These are phyloP conservation scores for Picea sitchensis DNA, from an alignment of 75 land plant species.

Conservation along the genomic window DNA sequence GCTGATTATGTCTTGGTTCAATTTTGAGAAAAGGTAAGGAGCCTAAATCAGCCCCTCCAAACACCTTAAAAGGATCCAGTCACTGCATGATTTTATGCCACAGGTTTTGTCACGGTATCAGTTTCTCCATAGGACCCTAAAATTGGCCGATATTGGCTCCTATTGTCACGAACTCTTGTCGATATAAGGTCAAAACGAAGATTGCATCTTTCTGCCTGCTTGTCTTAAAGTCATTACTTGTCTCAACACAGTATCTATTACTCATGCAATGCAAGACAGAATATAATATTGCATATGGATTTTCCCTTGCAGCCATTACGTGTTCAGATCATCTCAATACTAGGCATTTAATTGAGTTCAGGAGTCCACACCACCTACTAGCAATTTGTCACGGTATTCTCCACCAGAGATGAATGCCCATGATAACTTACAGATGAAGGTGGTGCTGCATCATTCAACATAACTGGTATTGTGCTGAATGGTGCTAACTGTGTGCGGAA, in stretches of 20 bases:
- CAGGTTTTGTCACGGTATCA: constrained; percentile 61
- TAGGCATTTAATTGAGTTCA: constrained; percentile 62
- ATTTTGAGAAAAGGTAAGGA: constrained; percentile 65
- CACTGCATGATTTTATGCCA: constrained; percentile 79
- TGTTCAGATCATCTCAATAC: constrained; percentile 79
- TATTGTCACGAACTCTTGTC: constrained; percentile 39
- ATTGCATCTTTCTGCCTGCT: constrained; percentile 90
- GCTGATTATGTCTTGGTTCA: constrained; percentile 80
- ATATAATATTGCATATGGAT: too few relatives aligned
- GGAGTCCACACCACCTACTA: constrained; percentile 80
- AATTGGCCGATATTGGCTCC: constrained; percentile 38
- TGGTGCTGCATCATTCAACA: too few relatives aligned
- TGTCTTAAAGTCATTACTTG: constrained; percentile 67
- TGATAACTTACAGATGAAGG: too few relatives aligned
- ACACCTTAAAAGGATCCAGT: constrained; percentile 56
- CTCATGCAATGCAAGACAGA: constrained; percentile 73
- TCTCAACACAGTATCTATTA: constrained; percentile 86
- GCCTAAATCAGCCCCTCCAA: constrained; percentile 31
- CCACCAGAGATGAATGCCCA: constrained; percentile 81
- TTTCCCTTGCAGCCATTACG: constrained; percentile 82
- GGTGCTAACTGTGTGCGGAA: too few relatives aligned
- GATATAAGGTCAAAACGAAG: constrained; percentile 74
- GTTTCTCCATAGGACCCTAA: constrained; percentile 54
- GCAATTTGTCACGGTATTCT: constrained; percentile 67
- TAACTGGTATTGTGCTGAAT: too few relatives aligned